A percentile compares a stretch with the other conserved stretches of the same genome.
phyloP scores from a whole-genome alignment of 345 rosid species.

The Camelina neglecta region DNA sequence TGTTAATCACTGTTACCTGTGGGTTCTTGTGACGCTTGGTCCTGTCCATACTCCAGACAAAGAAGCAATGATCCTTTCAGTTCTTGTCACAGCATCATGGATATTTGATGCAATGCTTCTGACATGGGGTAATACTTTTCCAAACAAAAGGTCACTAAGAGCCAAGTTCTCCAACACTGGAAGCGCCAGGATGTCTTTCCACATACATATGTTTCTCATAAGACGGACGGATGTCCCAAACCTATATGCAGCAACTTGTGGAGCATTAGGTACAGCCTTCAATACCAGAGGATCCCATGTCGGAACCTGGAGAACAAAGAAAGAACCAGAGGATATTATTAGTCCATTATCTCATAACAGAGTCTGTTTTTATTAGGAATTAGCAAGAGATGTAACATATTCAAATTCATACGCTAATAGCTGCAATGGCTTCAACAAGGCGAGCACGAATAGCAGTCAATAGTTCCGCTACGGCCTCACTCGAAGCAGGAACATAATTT shows the following conservation, averaged over 20 bases:
- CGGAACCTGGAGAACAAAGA: constrained; percentile 63
- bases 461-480: constrained; percentile 69
- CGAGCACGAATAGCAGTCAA: constrained; percentile 70
- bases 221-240: constrained; percentile 89
- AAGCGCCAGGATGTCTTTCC: constrained; percentile 87
- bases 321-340: constrained; percentile 27
- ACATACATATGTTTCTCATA: constrained; percentile 85
- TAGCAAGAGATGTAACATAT: constrained; percentile 27
- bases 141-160: constrained; percentile 77
- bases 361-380: not conserved
- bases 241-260: constrained; percentile 79
- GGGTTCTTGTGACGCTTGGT: constrained; percentile 56
- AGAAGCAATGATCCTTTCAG: constrained; percentile 78
- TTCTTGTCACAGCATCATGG: constrained; percentile 84
- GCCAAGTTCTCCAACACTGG: constrained; percentile 84
- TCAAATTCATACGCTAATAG: constrained; percentile 53
- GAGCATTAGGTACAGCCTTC: constrained; percentile 88
- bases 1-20: constrained; percentile 52
- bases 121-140: constrained; percentile 83
- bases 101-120: constrained; percentile 74
- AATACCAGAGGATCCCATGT: constrained; percentile 81
- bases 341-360: constrained; percentile 21
- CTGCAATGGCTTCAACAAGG: constrained; percentile 70
- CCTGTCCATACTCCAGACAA: constrained; percentile 86
- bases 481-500: constrained; percentile 75